phyloP scores from a whole-genome alignment of 345 rosid species.

The Gossypium longicalyx region DNA sequence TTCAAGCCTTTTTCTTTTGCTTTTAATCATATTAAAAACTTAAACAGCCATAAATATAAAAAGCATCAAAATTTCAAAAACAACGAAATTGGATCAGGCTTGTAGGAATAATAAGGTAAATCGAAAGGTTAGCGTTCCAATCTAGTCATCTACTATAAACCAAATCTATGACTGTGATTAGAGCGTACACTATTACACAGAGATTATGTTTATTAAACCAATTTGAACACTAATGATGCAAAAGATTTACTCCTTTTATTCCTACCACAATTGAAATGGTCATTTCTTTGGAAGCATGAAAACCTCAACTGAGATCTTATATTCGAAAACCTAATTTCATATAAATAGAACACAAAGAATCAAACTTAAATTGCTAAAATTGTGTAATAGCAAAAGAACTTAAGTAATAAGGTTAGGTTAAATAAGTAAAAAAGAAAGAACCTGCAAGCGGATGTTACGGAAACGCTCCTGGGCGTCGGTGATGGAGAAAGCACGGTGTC shows the following conservation, averaged over 20 bases:
- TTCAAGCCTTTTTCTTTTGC: background rate
- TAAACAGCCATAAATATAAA: background rate
- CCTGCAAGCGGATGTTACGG: constrained; percentile 80
- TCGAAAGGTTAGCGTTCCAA: background rate
- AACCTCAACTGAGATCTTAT: background rate
- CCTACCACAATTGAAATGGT: constrained; percentile 1
- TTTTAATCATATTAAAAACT: background rate
- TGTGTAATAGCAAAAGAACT: background rate
- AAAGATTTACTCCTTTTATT: background rate
- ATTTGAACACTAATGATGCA: background rate
- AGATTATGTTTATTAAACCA: background rate
- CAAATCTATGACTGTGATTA: background rate
- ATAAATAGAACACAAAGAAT: background rate
- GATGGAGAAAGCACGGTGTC: constrained; percentile 71
- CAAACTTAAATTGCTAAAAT: background rate
- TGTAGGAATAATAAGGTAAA: background rate
- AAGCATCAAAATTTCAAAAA: background rate
- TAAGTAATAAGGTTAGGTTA: background rate
- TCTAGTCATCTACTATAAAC: background rate
- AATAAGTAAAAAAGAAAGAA: constrained; percentile 16
- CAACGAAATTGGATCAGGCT: background rate
- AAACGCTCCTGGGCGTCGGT: constrained; percentile 80
- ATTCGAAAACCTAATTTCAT: background rate
- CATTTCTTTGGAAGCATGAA: background rate
- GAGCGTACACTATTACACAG: background rate